Evolutionary conservation across 352 stramenopile genomes (phyloP), one percentile per base, ranked within the genome.

Genomic region (Blastocystis sp.): DNA sequence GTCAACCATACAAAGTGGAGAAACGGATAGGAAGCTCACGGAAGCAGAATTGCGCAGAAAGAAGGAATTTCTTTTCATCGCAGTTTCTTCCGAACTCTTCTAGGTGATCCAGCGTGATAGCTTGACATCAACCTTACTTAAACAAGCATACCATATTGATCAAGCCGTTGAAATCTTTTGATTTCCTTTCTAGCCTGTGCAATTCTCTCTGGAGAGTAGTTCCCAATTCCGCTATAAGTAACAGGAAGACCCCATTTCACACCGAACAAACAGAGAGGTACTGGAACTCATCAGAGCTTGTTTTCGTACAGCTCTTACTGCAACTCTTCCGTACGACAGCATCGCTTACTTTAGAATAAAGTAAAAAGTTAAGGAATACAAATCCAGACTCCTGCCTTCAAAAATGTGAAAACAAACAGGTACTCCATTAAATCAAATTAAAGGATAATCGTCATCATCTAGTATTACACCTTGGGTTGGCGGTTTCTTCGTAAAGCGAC

Each of bases 21-120:
- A 15, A 96, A 53, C 97, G 96, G 82, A 99, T 98, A 23, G 97
- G 97, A 70, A 99, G 93, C 92, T 99, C 97, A 7, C 94, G 93
- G 90, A 98, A 96, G 55, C 99, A 92, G 89, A 99, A 99, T 55
- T 94, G 94, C 43, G 97, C 97, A 63, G 93, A 95, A 53, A 95
- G 93, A 77, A 97, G 93, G 89, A 97, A 92, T 79, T 95, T 96
- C 80, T 95, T 92, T 23, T 92, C 89, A 1, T 93, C 93, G 90
- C 94, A 94, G 76, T 94, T 90, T 11, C 93, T 94, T 79, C 94
- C 94, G 87, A 96, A 96, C 79, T 94, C 93, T n/a, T 96, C 92
- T 63, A 96, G 90, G 70, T 96, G 92, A 89, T 96, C 93, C 50
- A 96, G 92, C 50, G 93, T 96, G 41, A 96, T 63, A 15, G 37